Base-by-base conservation (phyloP, 352 stramenopile genomes). In the Pythium folliculosum region DNA sequence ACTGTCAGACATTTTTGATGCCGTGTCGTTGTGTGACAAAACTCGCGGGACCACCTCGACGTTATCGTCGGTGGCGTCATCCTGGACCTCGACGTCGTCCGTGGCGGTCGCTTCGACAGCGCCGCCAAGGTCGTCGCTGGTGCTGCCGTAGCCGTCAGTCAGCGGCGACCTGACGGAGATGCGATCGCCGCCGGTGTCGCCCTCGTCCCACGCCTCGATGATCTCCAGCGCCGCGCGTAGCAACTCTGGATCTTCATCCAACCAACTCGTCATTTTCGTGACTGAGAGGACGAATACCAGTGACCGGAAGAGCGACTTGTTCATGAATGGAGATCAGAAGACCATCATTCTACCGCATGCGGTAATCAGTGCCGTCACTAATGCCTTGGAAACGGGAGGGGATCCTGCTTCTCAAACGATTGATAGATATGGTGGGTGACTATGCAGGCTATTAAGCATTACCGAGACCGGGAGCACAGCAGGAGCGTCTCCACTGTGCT, bases 161-260 rank as follows among this genome's bases (percentile, higher is more conserved):
- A 10, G 45, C 0, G 54, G 35, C 9, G 63, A 54, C 32, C 44
- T 13, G 22, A 58, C 49, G 14, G 49, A 50, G 14, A 59, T 30
- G n/a, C 4, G 17, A 37, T 16, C 40, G 17, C 17, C 17, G 37
- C 50, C 52, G 30, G 54, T 50, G 40, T 40, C 53, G n/a, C n/a
- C n/a, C n/a, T n/a, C n/a, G 21, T 63, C 54, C 63, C 62, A 68
- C 27, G 62, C 27, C 9, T 68, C 62, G 38, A 69, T 50, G 47
- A 69, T 64, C 44, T 63, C 63, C 13, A 69, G 54, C 63, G 63
- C 63, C 21, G 63, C 63, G 35, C 56, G 54, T 54, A 69, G 54
- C 45, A 63, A 25, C 45, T 69, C 63, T 12, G 63, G 63, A 23
- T 69, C 56, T 32, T 69, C 63, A 10, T 54, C 54, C 44, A 69